Base-by-base conservation (phyloP, 2,329 filamentous ascomycete genomes). In the Lecanicillium sp. region DNA sequence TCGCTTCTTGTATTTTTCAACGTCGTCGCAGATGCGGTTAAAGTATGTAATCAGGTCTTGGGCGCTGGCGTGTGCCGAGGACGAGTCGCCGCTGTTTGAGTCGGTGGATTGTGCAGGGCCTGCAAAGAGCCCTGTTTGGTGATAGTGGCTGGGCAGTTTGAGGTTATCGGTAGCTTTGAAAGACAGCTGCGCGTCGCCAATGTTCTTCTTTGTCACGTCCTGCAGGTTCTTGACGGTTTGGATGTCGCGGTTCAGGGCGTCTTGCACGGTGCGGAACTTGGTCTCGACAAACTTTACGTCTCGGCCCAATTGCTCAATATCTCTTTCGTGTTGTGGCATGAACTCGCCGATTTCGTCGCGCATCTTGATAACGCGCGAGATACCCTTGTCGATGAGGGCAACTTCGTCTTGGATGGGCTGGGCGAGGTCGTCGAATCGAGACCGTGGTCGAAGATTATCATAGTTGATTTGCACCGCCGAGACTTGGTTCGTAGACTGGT, bases 371-470 rank as follows among this genome's bases (percentile, higher is more conserved):
- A 92, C 87, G 38, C 74, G 72, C 51, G 86, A 77, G 50, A 98
- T 90, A 47, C 82, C 78, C 42, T 76, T 75, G 60, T 98, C 90
- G 46, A 94, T 78, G 9, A 71, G 64, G 45, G 85, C 78, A 45
- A 98, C 84, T 48, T 86, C 67, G 45, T 79, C 76, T 54, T 94
- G 87, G 13, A 95, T 68, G 20, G 85, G 78, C 48, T 90, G 83
- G 43, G 85, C 78, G 19, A 95, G 80, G 59, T 95, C 90, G 55
- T 88, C 86, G 67, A 92, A 95, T 45, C 92, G 85, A 4, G 88
- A 95, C 1, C 89, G 94, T 13, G 84, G 83, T 37, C 87, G 79
- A 43, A 96, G 69, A 54, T 85, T 85, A 50, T 76, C 76, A 37
- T 85, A 63, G 59, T 92, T 85, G 51, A 94, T 84, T 52, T 84